Base-by-base conservation (phyloP, 306 rosid genomes). In the Sicyos edulis region DNA sequence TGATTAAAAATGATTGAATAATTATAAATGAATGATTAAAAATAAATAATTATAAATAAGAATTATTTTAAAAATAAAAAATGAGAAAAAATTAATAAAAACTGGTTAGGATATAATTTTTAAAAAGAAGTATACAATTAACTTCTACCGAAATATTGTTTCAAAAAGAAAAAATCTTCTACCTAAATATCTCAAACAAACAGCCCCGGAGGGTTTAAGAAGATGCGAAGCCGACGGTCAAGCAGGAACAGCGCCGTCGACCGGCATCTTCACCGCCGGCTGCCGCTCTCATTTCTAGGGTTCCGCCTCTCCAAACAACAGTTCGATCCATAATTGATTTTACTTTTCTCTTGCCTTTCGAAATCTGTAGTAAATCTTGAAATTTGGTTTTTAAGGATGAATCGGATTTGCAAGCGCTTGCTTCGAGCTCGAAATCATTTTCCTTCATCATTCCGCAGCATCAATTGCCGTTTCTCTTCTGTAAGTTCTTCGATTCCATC, bases 401-500 rank as follows among this genome's bases (percentile, higher is more conserved):
- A 74, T 49, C 61, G 61, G 71, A 37, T 61, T 61, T 44, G 4
- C 26, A 26, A 40, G 16, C 21, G 14, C 32, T 62, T 74, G 55
- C 61, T 74, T 50, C 29, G 20, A 15, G 19, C 62, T 34, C 19
- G 21, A 47, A 59, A 32, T 51, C 64, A 16, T 47, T 21, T 44
- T 26, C 67, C 70, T 45, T 61, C 71, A 17, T 61, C 37, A 22
- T 14, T 47, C 45, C 21, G 59, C 34, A 51, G 32, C 32, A 24
- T 14, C 34, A 59, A 61, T 40, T 17, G 29, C 5, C 57, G n/a
- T 53, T 50, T 74, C 50, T 47, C 71, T 32, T 74, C 19, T 74
- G 71, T 44, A 74, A 61, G 77, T 61, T 17, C 71, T 10, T 19
- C 67, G 21, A 61, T 65, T 60, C 52, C 10, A 61, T 21, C 68